These are phyloP conservation scores for Esteya vermicola DNA, from an alignment of 2,329 filamentous ascomycete genomes.

Conservation along the genomic window DNA sequence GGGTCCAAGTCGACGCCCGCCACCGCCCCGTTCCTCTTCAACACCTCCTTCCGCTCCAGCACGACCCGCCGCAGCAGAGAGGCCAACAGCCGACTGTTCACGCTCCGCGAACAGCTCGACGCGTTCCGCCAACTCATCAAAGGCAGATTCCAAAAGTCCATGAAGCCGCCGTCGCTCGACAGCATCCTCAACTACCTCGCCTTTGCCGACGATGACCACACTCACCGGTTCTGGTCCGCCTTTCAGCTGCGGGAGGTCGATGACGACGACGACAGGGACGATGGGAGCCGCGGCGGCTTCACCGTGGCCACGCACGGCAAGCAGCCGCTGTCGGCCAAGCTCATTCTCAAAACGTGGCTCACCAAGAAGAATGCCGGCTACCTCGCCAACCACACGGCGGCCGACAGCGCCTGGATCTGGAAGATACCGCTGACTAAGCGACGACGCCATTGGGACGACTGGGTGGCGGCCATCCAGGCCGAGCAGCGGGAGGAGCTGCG, in stretches of 20 bases:
- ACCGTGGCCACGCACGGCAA: not conserved
- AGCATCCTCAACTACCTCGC: slow-evolving; percentile 26
- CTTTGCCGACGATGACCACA: not conserved
- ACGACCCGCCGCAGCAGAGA: not conserved
- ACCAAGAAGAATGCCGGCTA: not conserved
- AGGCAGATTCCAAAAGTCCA: not conserved
- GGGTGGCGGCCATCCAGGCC: not conserved
- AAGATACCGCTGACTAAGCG: not conserved
- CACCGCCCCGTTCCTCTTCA: slow-evolving; percentile 31
- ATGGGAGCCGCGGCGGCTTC: too few relatives aligned
- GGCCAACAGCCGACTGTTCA: not conserved
- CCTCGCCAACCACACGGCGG: not conserved
- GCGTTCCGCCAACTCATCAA: slow-evolving; percentile 10
- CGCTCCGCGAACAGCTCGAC: slow-evolving; percentile 13
- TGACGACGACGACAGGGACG: too few relatives aligned
- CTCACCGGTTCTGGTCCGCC: slow-evolving; percentile 1
- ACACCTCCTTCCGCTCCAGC: not conserved
- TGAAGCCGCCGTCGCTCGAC: not conserved
- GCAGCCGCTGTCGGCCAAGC: not conserved
- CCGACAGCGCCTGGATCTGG: slow-evolving; percentile 1
- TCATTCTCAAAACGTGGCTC: not conserved
- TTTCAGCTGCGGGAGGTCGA: slow-evolving; percentile 4
- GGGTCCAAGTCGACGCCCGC: slow-evolving; percentile 36
- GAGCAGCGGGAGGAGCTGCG: not conserved
- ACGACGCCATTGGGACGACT: not conserved